Evolutionary conservation across 768 basidiomycete genomes (phyloP), one percentile per base, ranked within the genome.

Genomic region (Suillus alpinus): DNA sequence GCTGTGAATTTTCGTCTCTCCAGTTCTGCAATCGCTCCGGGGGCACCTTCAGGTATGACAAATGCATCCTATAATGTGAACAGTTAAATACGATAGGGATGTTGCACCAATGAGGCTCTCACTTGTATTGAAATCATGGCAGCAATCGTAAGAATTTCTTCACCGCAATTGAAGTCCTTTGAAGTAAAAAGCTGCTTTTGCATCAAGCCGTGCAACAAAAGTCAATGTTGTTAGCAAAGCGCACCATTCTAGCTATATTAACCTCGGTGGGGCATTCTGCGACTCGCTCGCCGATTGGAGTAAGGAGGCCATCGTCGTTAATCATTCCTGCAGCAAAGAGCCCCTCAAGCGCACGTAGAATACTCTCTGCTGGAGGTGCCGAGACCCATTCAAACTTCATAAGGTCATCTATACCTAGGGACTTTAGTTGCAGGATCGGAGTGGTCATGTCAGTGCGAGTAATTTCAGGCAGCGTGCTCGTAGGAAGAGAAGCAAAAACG

Each of bases 341-440:
- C 39, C 88, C 87, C 70, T 98, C 96, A 47, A 98, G 74, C 18
- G 94, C 94, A 41, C 94, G 80, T 47, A 95, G 75, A 37, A 98
- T 83, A 66, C 87, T 89, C 71, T 93, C 91, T 12, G 89, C 87
- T 3, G 94, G 92, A 37, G 97, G 97, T 0, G 87, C 79, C 34
- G 89, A 88, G 36, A 98, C 85, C 91, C 95, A 99, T 69, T 98
- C 95, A 70, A 98, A 96, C 69, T 91, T 92, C 84, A 97, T 89
- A 14, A 98, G 73, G 73, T 99, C 94, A 66, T 98, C 91, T 49
- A 99, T 91, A 9, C 97, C 97, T 34, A 99, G 81, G 0, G 92
- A 91, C 74, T 98, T 98, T 53, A 98, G 83, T 71, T 98, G 95
- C 18, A 99, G 78, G 56, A 99, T 89, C 5, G 94, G 91, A 2